phyloP scores from a whole-genome alignment of 2,329 filamentous ascomycete genomes.

The Alternaria arborescens region DNA sequence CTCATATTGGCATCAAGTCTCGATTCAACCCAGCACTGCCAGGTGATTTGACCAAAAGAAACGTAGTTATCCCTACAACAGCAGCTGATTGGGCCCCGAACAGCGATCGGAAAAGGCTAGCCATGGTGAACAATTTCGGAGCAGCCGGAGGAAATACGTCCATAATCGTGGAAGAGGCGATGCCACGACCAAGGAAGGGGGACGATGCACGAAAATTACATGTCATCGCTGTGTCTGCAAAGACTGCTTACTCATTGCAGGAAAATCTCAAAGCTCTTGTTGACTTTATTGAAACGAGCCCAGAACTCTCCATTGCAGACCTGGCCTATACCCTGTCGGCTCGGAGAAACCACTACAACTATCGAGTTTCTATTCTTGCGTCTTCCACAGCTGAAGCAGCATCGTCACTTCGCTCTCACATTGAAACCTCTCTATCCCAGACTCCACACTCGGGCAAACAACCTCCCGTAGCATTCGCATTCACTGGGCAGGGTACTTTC shows the following conservation, averaged over 20 bases:
- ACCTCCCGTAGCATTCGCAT: neutral
- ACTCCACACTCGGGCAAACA: neutral
- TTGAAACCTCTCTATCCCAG: neutral
- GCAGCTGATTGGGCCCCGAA: neutral
- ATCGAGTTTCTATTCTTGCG: neutral
- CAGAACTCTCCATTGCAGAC: neutral
- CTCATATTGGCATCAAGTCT: conserved; percentile 52
- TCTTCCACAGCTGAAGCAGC: neutral
- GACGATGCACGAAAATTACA: neutral
- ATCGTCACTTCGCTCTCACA: neutral
- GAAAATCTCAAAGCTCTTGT: neutral
- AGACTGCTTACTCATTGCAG: neutral
- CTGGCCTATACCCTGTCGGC: neutral
- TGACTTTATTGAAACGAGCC: neutral
- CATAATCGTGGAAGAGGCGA: conserved; percentile 36
- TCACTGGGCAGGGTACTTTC: neutral
- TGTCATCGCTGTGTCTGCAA: neutral
- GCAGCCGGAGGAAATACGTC: conserved; percentile 51
- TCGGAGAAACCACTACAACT: neutral
- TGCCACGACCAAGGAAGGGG: neutral
- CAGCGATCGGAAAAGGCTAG: neutral
- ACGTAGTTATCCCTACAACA: neutral
- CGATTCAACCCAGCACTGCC: neutral
- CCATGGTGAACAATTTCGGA: conserved; percentile 29
- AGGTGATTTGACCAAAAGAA: neutral